Conservation (phyloP, 257 asterid species). For the Solanum pinnatisectum region DNA sequence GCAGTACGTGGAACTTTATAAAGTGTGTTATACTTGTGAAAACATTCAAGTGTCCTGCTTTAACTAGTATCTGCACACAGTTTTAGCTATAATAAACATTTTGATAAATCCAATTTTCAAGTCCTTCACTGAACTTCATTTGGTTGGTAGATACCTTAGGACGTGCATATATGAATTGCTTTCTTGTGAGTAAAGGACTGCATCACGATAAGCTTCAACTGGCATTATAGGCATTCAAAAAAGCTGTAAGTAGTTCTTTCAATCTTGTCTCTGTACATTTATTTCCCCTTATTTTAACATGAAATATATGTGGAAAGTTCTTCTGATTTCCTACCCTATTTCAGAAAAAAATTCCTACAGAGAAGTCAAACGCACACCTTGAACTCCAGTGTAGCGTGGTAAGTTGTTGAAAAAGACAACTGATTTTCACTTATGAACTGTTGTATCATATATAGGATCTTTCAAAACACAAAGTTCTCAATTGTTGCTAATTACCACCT, state of each 20-base stretch:
- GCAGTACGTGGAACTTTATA: no score
- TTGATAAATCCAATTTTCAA: no score
- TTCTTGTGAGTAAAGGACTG: constrained; percentile 66
- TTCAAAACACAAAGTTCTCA: background rate
- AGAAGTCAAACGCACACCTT: constrained; percentile 61
- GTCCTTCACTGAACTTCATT: no score
- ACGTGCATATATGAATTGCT: constrained; percentile 63
- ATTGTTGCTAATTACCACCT: background rate
- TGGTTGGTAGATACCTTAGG: constrained; percentile 33
- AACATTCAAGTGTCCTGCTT: no score
- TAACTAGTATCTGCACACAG: no score
- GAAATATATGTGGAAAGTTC: background rate
- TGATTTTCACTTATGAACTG: background rate
- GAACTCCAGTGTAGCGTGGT: constrained; percentile 60
- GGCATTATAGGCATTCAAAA: no score
- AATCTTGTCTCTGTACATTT: no score
- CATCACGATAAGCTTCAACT: no score
- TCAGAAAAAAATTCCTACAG: constrained; percentile 78
- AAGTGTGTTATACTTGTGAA: no score
- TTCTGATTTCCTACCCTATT: constrained; percentile 1
- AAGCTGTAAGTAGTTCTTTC: background rate
- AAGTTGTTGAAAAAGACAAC: constrained; percentile 11
- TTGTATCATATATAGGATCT: background rate
- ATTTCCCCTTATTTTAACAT: background rate
- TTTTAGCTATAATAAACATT: no score